Percentiles rank a stretch among this genome's conserved stretches.
phyloP scores from a whole-genome alignment of 345 rosid species.

The Diplotaxis tenuifolia region DNA sequence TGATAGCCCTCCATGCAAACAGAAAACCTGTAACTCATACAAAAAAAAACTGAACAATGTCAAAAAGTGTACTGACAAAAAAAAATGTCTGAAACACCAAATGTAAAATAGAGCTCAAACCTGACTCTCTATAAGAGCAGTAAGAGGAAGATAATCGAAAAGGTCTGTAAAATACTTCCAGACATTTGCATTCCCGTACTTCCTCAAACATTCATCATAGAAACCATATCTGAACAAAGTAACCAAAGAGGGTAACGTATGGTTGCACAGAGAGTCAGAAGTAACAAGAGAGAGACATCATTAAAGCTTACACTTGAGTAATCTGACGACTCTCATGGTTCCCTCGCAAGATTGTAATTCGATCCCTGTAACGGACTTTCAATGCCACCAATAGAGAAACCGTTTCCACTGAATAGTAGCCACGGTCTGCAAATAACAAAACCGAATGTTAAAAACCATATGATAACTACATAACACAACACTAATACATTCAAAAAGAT shows the following conservation, averaged over 20 bases:
- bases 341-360: slow-evolving; percentile 92
- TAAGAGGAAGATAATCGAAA: slow-evolving; percentile 88
- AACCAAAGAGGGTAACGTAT: not conserved
- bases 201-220: slow-evolving; percentile 43
- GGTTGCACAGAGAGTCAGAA: not conserved
- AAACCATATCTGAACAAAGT: slow-evolving; percentile 35
- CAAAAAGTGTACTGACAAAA: not conserved
- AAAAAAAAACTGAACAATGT: not conserved
- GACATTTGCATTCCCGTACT: slow-evolving; percentile 74
- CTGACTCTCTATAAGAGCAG: slow-evolving; percentile 96
- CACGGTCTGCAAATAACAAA: slow-evolving; percentile 68
- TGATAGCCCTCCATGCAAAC: slow-evolving; percentile 90
- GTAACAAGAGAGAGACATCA: not conserved
- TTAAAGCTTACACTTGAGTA: slow-evolving; percentile 92
- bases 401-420: slow-evolving; percentile 97
- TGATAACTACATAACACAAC: not conserved
- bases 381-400: slow-evolving; percentile 93
- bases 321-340: slow-evolving; percentile 99
- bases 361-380: slow-evolving; percentile 95
- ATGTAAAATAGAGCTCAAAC: slow-evolving; percentile 37
- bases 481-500: not conserved
- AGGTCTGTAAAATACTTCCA: slow-evolving; percentile 94
- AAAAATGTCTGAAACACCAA: not conserved
- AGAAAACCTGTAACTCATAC: slow-evolving; percentile 46
- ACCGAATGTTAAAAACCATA: not conserved